phyloP scores from a whole-genome alignment of 2,329 filamentous ascomycete species.

The Aspergillus versicolor region DNA sequence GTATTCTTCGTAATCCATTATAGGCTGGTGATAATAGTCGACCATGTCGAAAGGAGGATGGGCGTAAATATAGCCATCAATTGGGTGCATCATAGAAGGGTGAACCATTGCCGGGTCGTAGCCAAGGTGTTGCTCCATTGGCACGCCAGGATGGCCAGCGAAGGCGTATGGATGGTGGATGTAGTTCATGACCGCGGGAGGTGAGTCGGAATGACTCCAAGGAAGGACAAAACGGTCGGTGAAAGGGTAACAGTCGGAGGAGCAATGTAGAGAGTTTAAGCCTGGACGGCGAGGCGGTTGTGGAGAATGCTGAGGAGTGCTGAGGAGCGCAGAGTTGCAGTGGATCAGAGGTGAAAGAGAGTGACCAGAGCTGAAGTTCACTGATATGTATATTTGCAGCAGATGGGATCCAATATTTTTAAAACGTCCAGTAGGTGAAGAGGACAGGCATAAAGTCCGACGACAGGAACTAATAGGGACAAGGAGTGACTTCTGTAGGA shows the following conservation, averaged over 20 bases:
- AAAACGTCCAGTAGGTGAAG: constrained; percentile 12
- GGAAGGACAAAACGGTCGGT: constrained; percentile 7
- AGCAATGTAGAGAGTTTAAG: neutral
- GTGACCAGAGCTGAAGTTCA: constrained; percentile 12
- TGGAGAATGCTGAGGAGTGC: constrained; percentile 7
- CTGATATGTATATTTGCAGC: constrained; percentile 16
- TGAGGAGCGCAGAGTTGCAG: neutral
- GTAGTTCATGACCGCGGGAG: constrained; percentile 36
- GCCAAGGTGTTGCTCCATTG: constrained; percentile 38
- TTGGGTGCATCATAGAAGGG: constrained; percentile 38
- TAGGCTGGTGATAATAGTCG: constrained; percentile 42
- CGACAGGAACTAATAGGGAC: constrained; percentile 21
- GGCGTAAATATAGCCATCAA: constrained; percentile 39
- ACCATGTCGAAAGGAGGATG: constrained; percentile 43
- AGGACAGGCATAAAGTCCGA: constrained; percentile 21
- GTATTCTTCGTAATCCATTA: constrained; percentile 48
- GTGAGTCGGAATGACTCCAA: constrained; percentile 8
- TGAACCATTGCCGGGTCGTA: constrained; percentile 38
- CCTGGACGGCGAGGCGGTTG: constrained; percentile 9
- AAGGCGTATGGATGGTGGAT: constrained; percentile 40
- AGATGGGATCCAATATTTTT: constrained; percentile 1
- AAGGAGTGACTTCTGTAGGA: constrained; percentile 15
- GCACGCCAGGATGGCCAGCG: constrained; percentile 32
- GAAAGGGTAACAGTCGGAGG: neutral
- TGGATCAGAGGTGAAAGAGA: constrained; percentile 8